Percentiles rank a stretch among this genome's conserved stretches.
Evolutionary conservation across 2,329 filamentous ascomycete genomes (phyloP).

Genomic region (Aspergillus ruber): DNA sequence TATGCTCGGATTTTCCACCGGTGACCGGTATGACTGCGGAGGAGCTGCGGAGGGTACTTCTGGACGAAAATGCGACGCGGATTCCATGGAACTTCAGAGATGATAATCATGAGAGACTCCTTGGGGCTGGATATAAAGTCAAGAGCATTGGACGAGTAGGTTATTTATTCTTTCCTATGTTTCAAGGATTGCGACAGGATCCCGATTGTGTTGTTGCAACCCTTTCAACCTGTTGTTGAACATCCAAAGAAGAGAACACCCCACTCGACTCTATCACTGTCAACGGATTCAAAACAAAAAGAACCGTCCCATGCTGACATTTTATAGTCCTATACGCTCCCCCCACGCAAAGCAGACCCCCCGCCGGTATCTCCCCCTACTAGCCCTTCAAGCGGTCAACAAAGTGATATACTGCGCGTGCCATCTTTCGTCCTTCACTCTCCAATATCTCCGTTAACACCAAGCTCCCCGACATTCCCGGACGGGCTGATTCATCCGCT

Average conservation of each 20-base stretch:
- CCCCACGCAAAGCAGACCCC: conserved; percentile 57
- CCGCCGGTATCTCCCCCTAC: conserved; percentile 46
- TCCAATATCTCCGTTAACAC: conserved; percentile 82
- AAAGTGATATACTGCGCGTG: conserved; percentile 37
- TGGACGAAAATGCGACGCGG: conserved; percentile 57
- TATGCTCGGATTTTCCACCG: conserved; percentile 65
- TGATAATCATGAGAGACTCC: conserved; percentile 41
- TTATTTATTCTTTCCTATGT: conserved; percentile 17
- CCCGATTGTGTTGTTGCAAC: neutral
- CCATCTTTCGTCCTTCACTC: conserved; percentile 65
- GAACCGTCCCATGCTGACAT: conserved; percentile 9
- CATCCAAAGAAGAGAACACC: neutral
- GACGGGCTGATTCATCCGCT: conserved; percentile 76
- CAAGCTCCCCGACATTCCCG: conserved; percentile 74
- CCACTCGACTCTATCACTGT: no score
- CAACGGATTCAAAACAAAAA: neutral
- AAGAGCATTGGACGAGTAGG: conserved; percentile 74
- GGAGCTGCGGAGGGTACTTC: conserved; percentile 60
- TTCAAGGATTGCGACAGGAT: neutral
- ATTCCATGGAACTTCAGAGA: conserved; percentile 62
- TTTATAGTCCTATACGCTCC: conserved; percentile 48
- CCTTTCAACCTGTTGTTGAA: neutral
- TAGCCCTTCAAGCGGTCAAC: conserved; percentile 46
- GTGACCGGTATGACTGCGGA: conserved; percentile 61
- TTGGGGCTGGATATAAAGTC: conserved; percentile 57